Evolutionary conservation across 257 asterid species (phyloP).

Genomic region (Nicotiana noctiflora): DNA sequence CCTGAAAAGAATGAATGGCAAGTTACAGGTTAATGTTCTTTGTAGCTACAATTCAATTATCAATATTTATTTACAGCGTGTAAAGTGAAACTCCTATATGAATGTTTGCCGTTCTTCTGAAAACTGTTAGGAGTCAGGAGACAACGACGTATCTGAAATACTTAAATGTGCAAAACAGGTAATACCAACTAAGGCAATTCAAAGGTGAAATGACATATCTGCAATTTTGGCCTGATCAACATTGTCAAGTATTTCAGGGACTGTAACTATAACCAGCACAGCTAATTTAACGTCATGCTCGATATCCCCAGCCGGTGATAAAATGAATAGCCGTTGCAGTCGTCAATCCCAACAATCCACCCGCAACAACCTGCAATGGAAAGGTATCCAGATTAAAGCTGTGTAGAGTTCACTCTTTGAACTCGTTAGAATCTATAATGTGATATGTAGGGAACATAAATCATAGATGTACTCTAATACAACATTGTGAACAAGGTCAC

Average conservation of each 20-base stretch:
- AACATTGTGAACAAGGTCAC: neutral
- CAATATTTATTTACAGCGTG: neutral
- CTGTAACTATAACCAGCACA: neutral
- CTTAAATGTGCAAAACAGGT: neutral
- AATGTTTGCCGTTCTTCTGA: neutral
- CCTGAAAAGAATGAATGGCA: neutral
- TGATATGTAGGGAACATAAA: neutral
- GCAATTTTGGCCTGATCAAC: neutral
- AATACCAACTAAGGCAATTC: neutral
- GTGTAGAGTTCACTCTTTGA: neutral
- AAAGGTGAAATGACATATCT: neutral
- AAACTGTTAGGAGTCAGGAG: neutral
- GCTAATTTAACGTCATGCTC: neutral
- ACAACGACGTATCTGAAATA: neutral
- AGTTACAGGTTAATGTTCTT: neutral
- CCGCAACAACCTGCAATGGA: neutral
- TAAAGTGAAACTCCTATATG: neutral
- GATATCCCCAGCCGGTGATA: conserved; percentile 2
- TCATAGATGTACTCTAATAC: neutral
- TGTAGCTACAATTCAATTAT: neutral
- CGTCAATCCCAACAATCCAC: conserved; percentile 11
- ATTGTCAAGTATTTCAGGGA: neutral
- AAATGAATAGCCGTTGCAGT: conserved; percentile 8
- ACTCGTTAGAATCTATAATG: neutral
- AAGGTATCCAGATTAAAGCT: neutral